Percentiles rank a stretch among this genome's conserved stretches.
Conservation (phyloP, 805 yeast genomes). For the Pichia cephalocereana region DNA sequence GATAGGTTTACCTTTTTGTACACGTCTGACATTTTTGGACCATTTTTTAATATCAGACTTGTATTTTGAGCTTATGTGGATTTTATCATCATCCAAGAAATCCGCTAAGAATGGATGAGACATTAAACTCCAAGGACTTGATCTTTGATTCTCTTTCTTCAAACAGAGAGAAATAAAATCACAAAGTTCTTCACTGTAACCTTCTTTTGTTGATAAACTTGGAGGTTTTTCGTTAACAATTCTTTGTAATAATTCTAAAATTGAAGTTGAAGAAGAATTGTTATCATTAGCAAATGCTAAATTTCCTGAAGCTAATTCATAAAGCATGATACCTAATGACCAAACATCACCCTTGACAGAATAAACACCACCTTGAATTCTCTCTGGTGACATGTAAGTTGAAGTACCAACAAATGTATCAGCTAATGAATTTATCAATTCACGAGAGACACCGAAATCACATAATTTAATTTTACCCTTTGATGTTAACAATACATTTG, state of each 20-base stretch:
- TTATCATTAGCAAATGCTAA: slow-evolving; percentile 59
- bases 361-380: slow-evolving; percentile 91
- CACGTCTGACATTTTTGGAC: slow-evolving; percentile 29
- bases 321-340: slow-evolving; percentile 88
- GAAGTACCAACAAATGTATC: slow-evolving; percentile 98
- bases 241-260: slow-evolving; percentile 80
- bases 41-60: slow-evolving; percentile 25
- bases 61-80: slow-evolving; percentile 15
- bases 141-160: slow-evolving; percentile 62
- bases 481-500: slow-evolving; percentile 81
- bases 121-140: slow-evolving; percentile 65
- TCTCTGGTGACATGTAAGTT: slow-evolving; percentile 95
- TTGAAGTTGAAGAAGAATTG: slow-evolving; percentile 44
- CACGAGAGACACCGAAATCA: slow-evolving; percentile 95
- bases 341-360: slow-evolving; percentile 96
- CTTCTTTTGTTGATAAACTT: slow-evolving; percentile 34
- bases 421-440: slow-evolving; percentile 85
- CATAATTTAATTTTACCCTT: slow-evolving; percentile 84
- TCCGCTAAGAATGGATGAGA: slow-evolving; percentile 26
- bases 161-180: slow-evolving; percentile 68
- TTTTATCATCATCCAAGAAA: slow-evolving; percentile 26
- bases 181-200: slow-evolving; percentile 45
- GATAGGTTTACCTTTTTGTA: slow-evolving; percentile 28
- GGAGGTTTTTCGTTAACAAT: slow-evolving; percentile 95
- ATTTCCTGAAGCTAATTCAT: slow-evolving; percentile 79